Conservation (phyloP, 805 yeast genomes). For the Maudiozyma serrabonitensis region DNA sequence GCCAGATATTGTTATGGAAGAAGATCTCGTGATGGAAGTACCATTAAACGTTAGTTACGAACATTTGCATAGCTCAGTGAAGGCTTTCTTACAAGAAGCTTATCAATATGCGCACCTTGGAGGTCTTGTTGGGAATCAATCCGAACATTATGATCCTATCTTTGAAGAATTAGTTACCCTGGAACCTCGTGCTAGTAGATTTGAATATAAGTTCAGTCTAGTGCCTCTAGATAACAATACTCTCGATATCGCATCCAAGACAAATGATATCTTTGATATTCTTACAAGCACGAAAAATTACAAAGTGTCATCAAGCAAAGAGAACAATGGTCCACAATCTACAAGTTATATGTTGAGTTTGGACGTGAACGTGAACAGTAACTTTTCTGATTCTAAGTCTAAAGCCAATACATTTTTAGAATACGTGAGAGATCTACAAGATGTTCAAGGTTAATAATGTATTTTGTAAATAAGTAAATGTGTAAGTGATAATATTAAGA, state of each 20-base stretch:
- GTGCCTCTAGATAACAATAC: slow-evolving; percentile 7
- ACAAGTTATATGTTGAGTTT: slow-evolving; percentile 12
- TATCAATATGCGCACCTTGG: slow-evolving; percentile 29
- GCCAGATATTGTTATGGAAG: slow-evolving; percentile 11
- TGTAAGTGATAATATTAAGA: background rate
- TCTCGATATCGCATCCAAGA: background rate
- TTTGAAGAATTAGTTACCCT: slow-evolving; percentile 52
- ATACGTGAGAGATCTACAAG: slow-evolving; percentile 12
- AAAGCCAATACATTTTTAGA: slow-evolving; percentile 21
- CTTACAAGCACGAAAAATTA: slow-evolving; percentile 8
- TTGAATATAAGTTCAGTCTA: slow-evolving; percentile 16
- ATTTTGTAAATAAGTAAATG: background rate
- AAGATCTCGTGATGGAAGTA: slow-evolving; percentile 26
- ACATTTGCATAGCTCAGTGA: slow-evolving; percentile 37
- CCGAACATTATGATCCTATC: slow-evolving; percentile 46
- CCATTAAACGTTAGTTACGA: slow-evolving; percentile 24
- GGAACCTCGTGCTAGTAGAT: slow-evolving; percentile 20
- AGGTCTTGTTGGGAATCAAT: slow-evolving; percentile 17
- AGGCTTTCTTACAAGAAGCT: slow-evolving; percentile 37
- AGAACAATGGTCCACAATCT: background rate
- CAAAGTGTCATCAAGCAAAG: too few relatives aligned
- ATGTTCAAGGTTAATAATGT: background rate
- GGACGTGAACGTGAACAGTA: slow-evolving; percentile 14
- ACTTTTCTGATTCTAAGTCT: slow-evolving; percentile 15
- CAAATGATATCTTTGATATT: slow-evolving; percentile 22